These are phyloP conservation scores for Fusarium nurragi DNA, from an alignment of 2,329 filamentous ascomycete genomes.

Conservation along the genomic window DNA sequence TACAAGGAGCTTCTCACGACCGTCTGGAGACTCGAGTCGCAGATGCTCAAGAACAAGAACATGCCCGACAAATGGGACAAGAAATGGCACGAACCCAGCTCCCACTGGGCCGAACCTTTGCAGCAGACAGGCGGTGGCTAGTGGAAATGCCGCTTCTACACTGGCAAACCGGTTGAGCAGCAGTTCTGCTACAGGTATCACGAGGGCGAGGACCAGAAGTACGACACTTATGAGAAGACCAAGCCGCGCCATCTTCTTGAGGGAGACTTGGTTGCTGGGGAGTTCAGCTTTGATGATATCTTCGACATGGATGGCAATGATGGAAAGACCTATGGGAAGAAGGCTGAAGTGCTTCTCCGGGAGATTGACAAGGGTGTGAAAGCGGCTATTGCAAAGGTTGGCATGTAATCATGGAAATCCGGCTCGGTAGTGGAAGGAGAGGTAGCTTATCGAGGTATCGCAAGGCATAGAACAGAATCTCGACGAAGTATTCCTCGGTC, in stretches of 20 bases:
- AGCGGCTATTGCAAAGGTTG: conserved; percentile 31
- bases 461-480: background rate
- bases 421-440: background rate
- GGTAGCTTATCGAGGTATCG: background rate
- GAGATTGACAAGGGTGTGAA: conserved; percentile 18
- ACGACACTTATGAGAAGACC: background rate
- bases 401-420: background rate
- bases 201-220: background rate
- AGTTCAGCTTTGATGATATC: conserved; percentile 23
- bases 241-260: background rate
- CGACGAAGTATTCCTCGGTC: background rate
- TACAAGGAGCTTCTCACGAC: conserved; percentile 33
- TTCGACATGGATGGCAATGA: background rate
- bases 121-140: conserved; percentile 39
- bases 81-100: conserved; percentile 34
- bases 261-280: background rate
- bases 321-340: background rate
- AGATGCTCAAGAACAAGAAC: conserved; percentile 2
- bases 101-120: conserved; percentile 28
- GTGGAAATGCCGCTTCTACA: conserved; percentile 43
- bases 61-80: conserved; percentile 28
- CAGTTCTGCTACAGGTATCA: conserved; percentile 33
- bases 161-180: conserved; percentile 26
- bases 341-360: conserved; percentile 10
- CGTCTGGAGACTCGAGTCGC: conserved; percentile 28